Evolutionary conservation across 176 grass and related monocot genomes (phyloP).

Genomic region (Tillandsia fasciculata): DNA sequence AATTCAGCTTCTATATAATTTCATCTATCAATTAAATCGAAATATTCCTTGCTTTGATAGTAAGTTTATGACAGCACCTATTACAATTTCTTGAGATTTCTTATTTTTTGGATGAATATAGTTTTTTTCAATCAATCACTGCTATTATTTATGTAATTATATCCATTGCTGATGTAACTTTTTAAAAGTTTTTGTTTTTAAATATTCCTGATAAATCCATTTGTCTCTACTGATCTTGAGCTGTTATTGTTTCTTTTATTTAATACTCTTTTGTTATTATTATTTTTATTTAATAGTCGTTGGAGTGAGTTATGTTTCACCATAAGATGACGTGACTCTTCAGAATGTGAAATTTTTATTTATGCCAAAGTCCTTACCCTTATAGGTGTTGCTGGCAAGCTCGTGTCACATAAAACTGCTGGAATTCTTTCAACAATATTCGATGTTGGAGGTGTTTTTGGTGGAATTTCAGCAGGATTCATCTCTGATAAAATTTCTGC

Average conservation of each 20-base stretch:
- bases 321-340: too few relatives aligned
- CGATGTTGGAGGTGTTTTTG: slow-evolving; percentile 80
- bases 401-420: slow-evolving; percentile 80
- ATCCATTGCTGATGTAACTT: not conserved
- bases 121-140: not conserved
- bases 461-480: slow-evolving; percentile 72
- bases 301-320: too few relatives aligned
- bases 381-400: slow-evolving; percentile 66
- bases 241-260: not conserved
- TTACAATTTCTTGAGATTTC: not conserved
- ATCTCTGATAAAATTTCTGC: slow-evolving; percentile 60
- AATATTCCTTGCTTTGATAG: not conserved
- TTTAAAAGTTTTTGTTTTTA: not conserved
- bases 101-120: not conserved
- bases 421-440: slow-evolving; percentile 85
- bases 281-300: not conserved
- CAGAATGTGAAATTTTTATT: too few relatives aligned
- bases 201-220: not conserved
- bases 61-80: not conserved
- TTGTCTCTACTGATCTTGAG: not conserved
- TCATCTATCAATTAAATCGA: too few relatives aligned
- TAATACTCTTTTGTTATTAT: not conserved
- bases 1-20: too few relatives aligned
- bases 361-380: slow-evolving; percentile 7
- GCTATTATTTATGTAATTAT: not conserved